Percentiles rank a stretch among this genome's conserved stretches.
These are phyloP conservation scores for Metarhizium robertsii DNA, from an alignment of 2,329 filamentous ascomycete genomes.

Conservation along the genomic window DNA sequence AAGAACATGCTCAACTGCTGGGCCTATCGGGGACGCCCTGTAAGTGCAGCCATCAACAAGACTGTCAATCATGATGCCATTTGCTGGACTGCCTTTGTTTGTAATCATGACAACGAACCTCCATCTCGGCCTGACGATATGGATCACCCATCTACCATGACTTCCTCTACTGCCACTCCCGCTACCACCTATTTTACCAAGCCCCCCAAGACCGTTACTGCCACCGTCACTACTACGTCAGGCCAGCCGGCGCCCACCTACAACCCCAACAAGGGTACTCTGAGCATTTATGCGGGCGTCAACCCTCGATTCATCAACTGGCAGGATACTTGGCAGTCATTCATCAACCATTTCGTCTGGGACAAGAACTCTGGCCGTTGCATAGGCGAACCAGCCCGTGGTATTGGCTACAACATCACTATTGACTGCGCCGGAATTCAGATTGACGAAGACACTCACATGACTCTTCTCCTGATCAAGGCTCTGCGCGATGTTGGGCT, in stretches of 20 bases:
- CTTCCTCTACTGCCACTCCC: slow-evolving; percentile 21
- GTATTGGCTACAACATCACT: slow-evolving; percentile 26
- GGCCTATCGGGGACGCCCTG: slow-evolving; percentile 30
- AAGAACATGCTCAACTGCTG: slow-evolving; percentile 30
- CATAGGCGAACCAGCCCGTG: slow-evolving; percentile 21
- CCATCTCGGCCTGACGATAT: slow-evolving; percentile 26
- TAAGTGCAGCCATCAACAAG: slow-evolving; percentile 29
- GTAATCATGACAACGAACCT: slow-evolving; percentile 25
- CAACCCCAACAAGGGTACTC: slow-evolving; percentile 18
- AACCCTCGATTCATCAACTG: slow-evolving; percentile 31
- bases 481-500: slow-evolving; percentile 27
- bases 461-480: slow-evolving; percentile 30
- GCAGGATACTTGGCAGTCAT: slow-evolving; percentile 27
- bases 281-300: slow-evolving; percentile 22
- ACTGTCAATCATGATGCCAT: slow-evolving; percentile 27
- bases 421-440: slow-evolving; percentile 27
- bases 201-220: slow-evolving; percentile 15
- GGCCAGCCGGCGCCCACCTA: slow-evolving; percentile 21
- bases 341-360: slow-evolving; percentile 31
- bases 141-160: slow-evolving; percentile 24
- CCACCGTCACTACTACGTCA: slow-evolving; percentile 13
- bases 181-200: slow-evolving; percentile 23
- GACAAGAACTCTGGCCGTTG: slow-evolving; percentile 26
- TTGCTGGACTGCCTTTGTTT: slow-evolving; percentile 32
- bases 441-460: slow-evolving; percentile 28